A percentile compares a stretch with the other conserved stretches of the same genome.
phyloP scores from a whole-genome alignment of 768 basidiomycete genomes.

The Antrodiella citrinella region DNA sequence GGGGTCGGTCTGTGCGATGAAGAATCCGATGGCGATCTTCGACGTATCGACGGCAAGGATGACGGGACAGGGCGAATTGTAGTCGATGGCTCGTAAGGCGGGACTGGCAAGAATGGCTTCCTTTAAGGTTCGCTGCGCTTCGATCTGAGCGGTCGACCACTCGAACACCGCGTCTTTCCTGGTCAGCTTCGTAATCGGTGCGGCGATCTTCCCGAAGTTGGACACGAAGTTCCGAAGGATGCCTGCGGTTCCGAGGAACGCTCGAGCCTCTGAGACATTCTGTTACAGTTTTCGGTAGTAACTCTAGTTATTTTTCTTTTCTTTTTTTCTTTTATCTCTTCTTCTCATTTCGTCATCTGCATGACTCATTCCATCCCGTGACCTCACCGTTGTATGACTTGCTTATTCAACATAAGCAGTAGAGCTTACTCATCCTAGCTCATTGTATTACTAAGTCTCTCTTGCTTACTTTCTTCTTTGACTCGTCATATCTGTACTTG shows the following conservation, averaged over 20 bases:
- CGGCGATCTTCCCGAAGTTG: constrained; percentile 7
- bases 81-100: constrained; percentile 10
- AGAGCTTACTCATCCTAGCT: no score
- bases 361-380: no score
- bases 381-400: no score
- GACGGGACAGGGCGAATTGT: constrained; percentile 5
- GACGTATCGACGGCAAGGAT: constrained; percentile 20
- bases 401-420: no score
- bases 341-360: no score
- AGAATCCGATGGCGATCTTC: constrained; percentile 13
- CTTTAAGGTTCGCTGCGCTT: constrained; percentile 9
- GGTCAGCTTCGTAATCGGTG: constrained; percentile 9
- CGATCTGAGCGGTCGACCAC: not conserved
- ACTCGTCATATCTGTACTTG: no score
- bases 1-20: constrained; percentile 12
- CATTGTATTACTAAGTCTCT: no score
- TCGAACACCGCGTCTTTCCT: constrained; percentile 6
- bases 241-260: constrained; percentile 15
- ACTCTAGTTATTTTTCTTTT: no score
- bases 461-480: no score
- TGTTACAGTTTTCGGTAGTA: constrained; percentile 16
- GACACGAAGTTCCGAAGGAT: constrained; percentile 12
- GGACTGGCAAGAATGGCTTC: constrained; percentile 3
- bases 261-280: constrained; percentile 11
- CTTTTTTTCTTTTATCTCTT: no score